Percentiles rank a stretch among this genome's conserved stretches.
Conservation (phyloP, 2,329 filamentous ascomycete genomes). For the Juglanconis juglandina region DNA sequence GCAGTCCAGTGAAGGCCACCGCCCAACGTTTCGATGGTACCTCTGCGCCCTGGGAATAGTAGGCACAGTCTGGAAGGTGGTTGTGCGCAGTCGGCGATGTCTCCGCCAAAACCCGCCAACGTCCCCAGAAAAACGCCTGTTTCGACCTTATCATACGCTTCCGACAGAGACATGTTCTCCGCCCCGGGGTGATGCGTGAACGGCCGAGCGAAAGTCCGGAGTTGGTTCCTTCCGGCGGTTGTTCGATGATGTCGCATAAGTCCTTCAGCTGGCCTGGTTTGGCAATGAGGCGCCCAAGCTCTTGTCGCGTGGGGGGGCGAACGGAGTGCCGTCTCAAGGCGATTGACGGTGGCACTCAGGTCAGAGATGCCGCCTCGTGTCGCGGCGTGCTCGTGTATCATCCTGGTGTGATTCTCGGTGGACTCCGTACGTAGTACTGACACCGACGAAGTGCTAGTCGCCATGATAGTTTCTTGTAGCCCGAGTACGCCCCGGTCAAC, state of each 20-base stretch:
- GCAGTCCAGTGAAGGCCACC: background rate
- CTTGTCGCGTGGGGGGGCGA: background rate
- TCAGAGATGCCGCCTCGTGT: background rate
- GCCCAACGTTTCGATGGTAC: background rate
- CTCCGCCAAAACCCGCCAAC: background rate
- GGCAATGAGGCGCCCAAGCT: background rate
- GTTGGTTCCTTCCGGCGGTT: background rate
- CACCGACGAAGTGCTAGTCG: background rate
- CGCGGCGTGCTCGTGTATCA: background rate
- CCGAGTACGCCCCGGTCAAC: background rate
- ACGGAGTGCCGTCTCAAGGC: background rate
- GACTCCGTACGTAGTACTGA: background rate
- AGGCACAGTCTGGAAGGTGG: background rate
- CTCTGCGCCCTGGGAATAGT: background rate
- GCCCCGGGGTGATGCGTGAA: background rate
- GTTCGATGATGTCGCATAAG: background rate
- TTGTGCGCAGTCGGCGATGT: background rate
- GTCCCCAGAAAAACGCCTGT: background rate
- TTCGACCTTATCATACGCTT: background rate
- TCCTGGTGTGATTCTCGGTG: background rate
- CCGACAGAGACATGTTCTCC: background rate
- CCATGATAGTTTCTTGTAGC: background rate
- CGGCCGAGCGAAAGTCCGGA: background rate
- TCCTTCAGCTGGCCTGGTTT: constrained; percentile 1
- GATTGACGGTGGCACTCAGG: background rate